Evolutionary conservation across 805 yeast genomes (phyloP), one percentile per base, ranked within the genome.

Genomic region (Candida orba): DNA sequence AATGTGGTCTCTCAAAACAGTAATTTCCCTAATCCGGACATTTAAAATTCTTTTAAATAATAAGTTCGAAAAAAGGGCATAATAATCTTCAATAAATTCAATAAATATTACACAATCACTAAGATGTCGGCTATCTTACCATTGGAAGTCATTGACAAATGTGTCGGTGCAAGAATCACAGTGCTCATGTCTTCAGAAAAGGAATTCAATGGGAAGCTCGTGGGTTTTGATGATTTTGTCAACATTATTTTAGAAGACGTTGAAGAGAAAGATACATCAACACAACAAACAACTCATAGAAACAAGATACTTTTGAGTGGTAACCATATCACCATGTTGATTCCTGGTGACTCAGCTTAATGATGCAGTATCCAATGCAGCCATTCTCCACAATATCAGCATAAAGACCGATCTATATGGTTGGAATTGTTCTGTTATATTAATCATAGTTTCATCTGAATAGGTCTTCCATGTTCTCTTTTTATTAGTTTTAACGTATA

Each of bases 181-280:
- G 85, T 89, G 23, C 69, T 87, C 66, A 72, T 73, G 60, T 64
- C 68, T 41, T 71, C 75, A 18, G 69, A 73, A 46, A 78, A 78
- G 60, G 97, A 90, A 60, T 93, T 88, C 60, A 73, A 76, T n/a
- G 99, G 99, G 1, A 86, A 80, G 4, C 69, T 93, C 41, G 76
- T 84, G 25, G 98, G 98, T 1, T 91, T 91, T 63, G 99, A 93
- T 61, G 98, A 93, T 64, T 91, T 83, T 56, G 97, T 93, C 47
- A 93, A 87, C 59, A 79, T 90, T 64, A 95, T 93, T 10, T 71
- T 93, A 41, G 85, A 84, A 53, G 81, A 90, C 54, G 97, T 84
- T 32, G 73, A 73, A 8, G 95, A 86, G 54, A 76, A 71, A 41
- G 67, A 62, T 36, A 71, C 70, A 30, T 66, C 62, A 35, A 71